Evolutionary conservation across 148 eudicot genomes (phyloP).

Genomic region (Heliamphora exappendiculata): DNA sequence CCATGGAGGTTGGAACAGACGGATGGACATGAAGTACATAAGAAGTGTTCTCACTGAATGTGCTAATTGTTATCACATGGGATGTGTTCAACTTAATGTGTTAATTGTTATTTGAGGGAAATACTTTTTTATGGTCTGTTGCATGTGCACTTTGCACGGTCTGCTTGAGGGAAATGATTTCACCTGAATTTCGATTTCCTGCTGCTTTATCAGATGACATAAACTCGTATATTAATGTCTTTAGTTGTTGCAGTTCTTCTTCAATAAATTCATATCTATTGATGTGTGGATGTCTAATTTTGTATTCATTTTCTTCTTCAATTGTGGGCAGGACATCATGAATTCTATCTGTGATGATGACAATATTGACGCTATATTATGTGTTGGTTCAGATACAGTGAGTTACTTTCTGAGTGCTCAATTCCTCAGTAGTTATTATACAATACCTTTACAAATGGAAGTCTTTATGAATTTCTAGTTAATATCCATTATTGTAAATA

Average conservation of each 20-base stretch:
- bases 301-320: background rate
- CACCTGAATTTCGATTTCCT: background rate
- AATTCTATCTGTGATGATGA: conserved; percentile 60
- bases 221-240: background rate
- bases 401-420: conserved; percentile 17
- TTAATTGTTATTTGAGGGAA: background rate
- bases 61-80: background rate
- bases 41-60: background rate
- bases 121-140: background rate
- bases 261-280: background rate
- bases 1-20: background rate
- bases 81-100: background rate
- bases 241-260: background rate
- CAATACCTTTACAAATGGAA: conserved; percentile 3
- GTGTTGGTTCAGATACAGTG: conserved; percentile 56
- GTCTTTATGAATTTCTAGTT: background rate
- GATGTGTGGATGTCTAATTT: background rate
- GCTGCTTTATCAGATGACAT: background rate
- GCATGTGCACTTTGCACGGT: background rate
- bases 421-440: background rate
- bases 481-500: background rate
- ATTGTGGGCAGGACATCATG: conserved; percentile 46
- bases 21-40: background rate
- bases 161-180: background rate
- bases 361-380: conserved; percentile 52